Percentiles rank a stretch among this genome's conserved stretches.
Conservation (phyloP, 352 stramenopile species). For the Thraustotheca clavata region DNA sequence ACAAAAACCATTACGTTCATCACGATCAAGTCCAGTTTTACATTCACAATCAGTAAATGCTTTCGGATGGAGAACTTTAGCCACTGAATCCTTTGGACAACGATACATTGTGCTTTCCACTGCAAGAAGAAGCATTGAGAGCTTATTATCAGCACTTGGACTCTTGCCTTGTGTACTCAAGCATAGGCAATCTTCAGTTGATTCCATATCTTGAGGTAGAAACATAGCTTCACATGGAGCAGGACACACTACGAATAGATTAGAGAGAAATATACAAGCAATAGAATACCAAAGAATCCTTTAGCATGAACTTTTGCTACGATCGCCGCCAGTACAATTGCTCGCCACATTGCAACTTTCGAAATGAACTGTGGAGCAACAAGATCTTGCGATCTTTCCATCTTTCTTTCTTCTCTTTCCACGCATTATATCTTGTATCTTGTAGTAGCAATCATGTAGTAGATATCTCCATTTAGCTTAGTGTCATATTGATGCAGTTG, state of each 20-base stretch:
- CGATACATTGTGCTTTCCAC: conserved; percentile 20
- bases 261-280: neutral
- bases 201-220: conserved; percentile 76
- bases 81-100: conserved; percentile 30
- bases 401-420: neutral
- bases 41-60: conserved; percentile 40
- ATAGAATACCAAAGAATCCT: conserved; percentile 18
- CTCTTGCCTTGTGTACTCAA: neutral
- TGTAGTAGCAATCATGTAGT: too few species aligned
- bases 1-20: conserved; percentile 32
- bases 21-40: conserved; percentile 27
- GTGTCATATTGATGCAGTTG: too few species aligned
- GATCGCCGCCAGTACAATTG: neutral
- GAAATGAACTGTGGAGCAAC: conserved; percentile 4
- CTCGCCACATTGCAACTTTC: neutral
- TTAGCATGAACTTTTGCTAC: neutral
- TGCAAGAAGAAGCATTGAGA: neutral
- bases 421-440: too few species aligned
- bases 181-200: conserved; percentile 62
- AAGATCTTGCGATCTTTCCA: conserved; percentile 11
- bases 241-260: conserved; percentile 38
- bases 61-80: conserved; percentile 27
- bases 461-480: too few species aligned
- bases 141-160: neutral
- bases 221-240: conserved; percentile 59